Evolutionary conservation across 495 filamentous ascomycete species (phyloP), one percentile per base, ranked within the genome.

Genomic region (Penicillium ochrochloron): DNA sequence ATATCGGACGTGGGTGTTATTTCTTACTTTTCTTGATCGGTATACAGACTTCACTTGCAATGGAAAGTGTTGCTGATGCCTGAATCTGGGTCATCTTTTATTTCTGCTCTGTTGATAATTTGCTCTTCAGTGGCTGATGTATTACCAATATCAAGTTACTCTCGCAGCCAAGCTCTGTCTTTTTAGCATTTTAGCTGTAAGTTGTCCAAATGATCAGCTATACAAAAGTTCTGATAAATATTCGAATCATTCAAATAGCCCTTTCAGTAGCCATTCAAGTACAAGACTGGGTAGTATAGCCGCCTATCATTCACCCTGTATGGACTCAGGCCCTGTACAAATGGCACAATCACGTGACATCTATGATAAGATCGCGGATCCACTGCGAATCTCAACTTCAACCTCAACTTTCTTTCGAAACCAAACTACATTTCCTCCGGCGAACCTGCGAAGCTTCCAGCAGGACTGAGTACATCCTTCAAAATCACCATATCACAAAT

Each of bases 41-140:
- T 75, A 76, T 73, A 72, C 72, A 74, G 62, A 63, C 46, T 60
- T 57, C 62, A 67, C 67, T 63, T 61, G 31, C 46, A 61, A 69
- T 68, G 51, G 51, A 70, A 73, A 69, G 64, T 68, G 66, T 70
- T 64, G 58, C 62, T 66, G 68, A 58, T 73, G 39, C 55, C 62
- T 58, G 44, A 21, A 52, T 21, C 31, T 33, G 15, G 48, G 23
- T 52, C 4, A 10, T 52, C 10, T 52, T 31, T 25, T 27, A 27
- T 27, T 51, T 34, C 11, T 52, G 41, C 17, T 57, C 48, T 64
- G 61, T 65, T 57, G 66, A 67, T 70, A 64, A 27, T 35, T 70
- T 66, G 61, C 60, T 72, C 53, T 37, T 56, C 59, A 9, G 41
- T 68, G 64, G 66, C 66, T 73, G 59, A 66, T 72, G 62, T 69